Evolutionary conservation across 805 yeast species (phyloP).

Genomic region (Cyberlindnera galapagoensis): DNA sequence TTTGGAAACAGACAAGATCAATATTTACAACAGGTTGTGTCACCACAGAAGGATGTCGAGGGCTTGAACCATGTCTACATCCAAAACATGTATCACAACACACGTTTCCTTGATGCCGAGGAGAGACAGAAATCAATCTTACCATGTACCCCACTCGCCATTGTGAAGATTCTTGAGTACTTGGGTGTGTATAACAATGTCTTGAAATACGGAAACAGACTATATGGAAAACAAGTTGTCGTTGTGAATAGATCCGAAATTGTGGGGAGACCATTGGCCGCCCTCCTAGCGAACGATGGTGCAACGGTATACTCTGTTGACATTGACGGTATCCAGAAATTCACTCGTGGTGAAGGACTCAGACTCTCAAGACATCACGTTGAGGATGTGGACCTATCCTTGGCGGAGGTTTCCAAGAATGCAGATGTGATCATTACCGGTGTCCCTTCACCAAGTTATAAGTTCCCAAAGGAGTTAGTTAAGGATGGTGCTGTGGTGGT

Average conservation of each 20-base stretch:
- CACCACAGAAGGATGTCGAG: conserved; percentile 92
- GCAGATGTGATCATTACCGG: conserved; percentile 96
- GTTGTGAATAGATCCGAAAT: conserved; percentile 93
- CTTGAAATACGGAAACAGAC: conserved; percentile 81
- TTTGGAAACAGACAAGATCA: conserved; percentile 94
- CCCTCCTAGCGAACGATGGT: conserved; percentile 93
- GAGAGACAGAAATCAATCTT: conserved; percentile 68
- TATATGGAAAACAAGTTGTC: conserved; percentile 88
- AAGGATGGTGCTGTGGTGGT: conserved; percentile 86
- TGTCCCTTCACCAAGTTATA: conserved; percentile 78
- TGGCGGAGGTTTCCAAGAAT: conserved; percentile 59
- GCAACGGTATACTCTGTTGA: conserved; percentile 94
- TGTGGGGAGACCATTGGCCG: conserved; percentile 96
- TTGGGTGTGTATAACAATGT: conserved; percentile 80
- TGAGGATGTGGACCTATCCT: conserved; percentile 43
- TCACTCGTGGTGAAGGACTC: conserved; percentile 91
- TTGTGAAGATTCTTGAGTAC: conserved; percentile 88
- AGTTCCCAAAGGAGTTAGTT: conserved; percentile 76
- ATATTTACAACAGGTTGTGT: conserved; percentile 87
- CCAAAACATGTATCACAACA: conserved; percentile 92
- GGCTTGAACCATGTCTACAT: conserved; percentile 88
- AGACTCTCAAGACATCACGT: conserved; percentile 79
- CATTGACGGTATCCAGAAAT: conserved; percentile 78
- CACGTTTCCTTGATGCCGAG: conserved; percentile 74
- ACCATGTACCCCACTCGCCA: conserved; percentile 95